These are phyloP conservation scores for Solioccasus polychromus DNA, from an alignment of 768 basidiomycete genomes.

Conservation along the genomic window DNA sequence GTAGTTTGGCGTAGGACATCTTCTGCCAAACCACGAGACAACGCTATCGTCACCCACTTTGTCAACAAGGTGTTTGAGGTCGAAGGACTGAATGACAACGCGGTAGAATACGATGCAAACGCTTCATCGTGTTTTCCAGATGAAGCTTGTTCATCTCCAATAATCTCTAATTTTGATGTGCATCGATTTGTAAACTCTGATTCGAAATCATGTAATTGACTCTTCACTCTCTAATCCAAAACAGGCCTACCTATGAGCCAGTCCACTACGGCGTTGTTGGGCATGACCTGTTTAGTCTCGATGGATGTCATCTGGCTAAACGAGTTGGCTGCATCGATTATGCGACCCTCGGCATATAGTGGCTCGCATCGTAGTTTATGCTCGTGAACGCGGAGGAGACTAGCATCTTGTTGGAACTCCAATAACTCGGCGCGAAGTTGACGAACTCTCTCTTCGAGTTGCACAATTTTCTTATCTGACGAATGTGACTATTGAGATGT, in stretches of 20 bases:
- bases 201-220: too few species aligned
- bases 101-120: neutral
- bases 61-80: neutral
- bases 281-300: neutral
- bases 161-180: neutral
- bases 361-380: conserved; percentile 6
- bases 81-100: neutral
- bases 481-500: neutral
- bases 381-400: neutral
- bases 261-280: neutral
- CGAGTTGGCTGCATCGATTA: neutral
- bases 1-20: neutral
- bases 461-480: neutral
- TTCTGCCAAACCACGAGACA: neutral
- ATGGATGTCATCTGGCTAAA: neutral
- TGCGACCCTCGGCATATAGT: neutral
- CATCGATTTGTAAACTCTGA: neutral
- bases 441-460: neutral
- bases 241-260: conserved; percentile 7
- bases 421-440: neutral
- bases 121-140: neutral
- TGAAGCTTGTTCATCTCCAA: neutral
- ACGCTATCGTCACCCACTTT: neutral
- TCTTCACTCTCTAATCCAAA: too few species aligned
- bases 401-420: neutral